Percentiles rank a stretch among this genome's conserved stretches.
Evolutionary conservation across 768 basidiomycete genomes (phyloP).

Genomic region (Kwoniella europaea): DNA sequence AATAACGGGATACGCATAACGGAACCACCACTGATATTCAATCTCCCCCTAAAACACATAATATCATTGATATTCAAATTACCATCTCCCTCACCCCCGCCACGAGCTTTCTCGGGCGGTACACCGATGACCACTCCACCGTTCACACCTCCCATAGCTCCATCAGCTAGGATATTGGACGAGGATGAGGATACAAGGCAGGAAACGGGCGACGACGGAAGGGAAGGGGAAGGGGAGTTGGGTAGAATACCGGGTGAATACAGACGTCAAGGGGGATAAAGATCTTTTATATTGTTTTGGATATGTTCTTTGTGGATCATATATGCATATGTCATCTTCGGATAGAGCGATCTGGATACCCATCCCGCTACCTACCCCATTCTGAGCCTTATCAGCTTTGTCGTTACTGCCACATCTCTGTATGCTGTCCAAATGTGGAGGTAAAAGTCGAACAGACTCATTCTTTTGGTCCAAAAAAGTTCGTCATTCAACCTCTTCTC

Average conservation of each 20-base stretch:
- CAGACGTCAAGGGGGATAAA: constrained; percentile 19
- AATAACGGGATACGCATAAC: constrained; percentile 15
- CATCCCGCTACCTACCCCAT: too few relatives aligned
- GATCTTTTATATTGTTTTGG: neutral
- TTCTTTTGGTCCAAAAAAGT: neutral
- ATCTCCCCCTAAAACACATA: constrained; percentile 38
- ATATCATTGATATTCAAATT: constrained; percentile 36
- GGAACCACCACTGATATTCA: constrained; percentile 46
- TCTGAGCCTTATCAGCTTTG: neutral
- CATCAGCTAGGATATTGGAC: constrained; percentile 1
- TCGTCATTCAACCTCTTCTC: neutral
- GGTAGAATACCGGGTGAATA: constrained; percentile 43
- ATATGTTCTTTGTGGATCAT: constrained; percentile 1
- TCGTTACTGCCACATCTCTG: constrained; percentile 4
- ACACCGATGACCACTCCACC: constrained; percentile 32
- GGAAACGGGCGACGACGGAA: neutral
- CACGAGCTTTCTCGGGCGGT: constrained; percentile 40
- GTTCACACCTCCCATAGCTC: constrained; percentile 5
- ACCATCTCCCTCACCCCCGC: constrained; percentile 33
- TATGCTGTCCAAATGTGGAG: neutral
- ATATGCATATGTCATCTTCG: constrained; percentile 7
- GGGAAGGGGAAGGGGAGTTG: neutral
- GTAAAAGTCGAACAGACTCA: neutral
- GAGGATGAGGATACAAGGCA: neutral
- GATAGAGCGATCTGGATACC: neutral